These are phyloP conservation scores for Pestalotiopsis sp. DNA, from an alignment of 2,329 filamentous ascomycete species.

Conservation along the genomic window DNA sequence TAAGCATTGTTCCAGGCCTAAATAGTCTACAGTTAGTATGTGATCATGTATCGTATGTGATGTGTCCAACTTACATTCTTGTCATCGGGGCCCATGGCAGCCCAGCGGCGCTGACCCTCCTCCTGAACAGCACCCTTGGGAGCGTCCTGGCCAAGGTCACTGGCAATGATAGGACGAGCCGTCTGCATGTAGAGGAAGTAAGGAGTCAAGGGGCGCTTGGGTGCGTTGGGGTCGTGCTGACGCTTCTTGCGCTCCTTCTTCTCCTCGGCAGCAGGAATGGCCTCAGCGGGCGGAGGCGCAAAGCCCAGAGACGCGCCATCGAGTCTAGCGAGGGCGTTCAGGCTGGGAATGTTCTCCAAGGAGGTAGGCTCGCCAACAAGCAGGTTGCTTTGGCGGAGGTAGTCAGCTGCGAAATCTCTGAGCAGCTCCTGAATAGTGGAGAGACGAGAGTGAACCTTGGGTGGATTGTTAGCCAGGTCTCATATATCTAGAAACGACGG, in stretches of 20 bases:
- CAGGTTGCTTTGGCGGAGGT: conserved; percentile 86
- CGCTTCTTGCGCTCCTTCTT: conserved; percentile 92
- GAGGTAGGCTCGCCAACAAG: conserved; percentile 69
- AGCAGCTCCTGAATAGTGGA: conserved; percentile 79
- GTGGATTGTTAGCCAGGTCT: conserved; percentile 37
- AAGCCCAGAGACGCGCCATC: conserved; percentile 47
- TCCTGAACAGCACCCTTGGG: conserved; percentile 87
- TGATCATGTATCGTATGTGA: not conserved
- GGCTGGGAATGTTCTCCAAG: conserved; percentile 45
- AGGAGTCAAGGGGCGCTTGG: conserved; percentile 90
- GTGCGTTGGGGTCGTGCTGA: conserved; percentile 87
- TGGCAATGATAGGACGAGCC: conserved; percentile 80
- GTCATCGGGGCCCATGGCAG: conserved; percentile 72
- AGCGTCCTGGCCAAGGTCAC: conserved; percentile 73
- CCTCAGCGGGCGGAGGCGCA: conserved; percentile 25
- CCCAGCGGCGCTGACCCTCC: conserved; percentile 87
- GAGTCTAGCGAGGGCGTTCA: conserved; percentile 49
- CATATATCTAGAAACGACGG: not conserved
- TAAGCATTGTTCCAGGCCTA: conserved; percentile 68
- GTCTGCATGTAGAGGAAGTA: conserved; percentile 96
- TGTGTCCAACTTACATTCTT: conserved; percentile 55
- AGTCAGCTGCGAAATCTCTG: conserved; percentile 79
- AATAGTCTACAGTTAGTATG: not conserved
- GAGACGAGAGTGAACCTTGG: conserved; percentile 75
- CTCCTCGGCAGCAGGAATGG: conserved; percentile 57